phyloP scores from a whole-genome alignment of 2,329 filamentous ascomycete species.

The Rhinocladiella similis region DNA sequence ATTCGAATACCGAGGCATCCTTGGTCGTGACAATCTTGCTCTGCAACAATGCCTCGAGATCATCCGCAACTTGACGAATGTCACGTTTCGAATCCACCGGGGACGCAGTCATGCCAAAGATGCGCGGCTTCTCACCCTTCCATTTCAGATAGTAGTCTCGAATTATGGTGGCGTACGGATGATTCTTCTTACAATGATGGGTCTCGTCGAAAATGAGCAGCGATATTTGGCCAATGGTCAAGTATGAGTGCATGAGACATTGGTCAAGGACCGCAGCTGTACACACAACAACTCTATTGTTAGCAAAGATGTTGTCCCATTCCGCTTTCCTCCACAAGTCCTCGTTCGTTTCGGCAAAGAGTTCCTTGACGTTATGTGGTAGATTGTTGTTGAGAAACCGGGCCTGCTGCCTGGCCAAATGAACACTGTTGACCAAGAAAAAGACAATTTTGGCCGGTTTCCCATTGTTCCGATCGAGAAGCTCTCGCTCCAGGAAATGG shows the following conservation, averaged over 20 bases:
- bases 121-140: constrained; percentile 61
- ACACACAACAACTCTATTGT: constrained; percentile 85
- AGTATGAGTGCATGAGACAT: constrained; percentile 75
- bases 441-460: constrained; percentile 69
- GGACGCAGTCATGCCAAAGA: constrained; percentile 97
- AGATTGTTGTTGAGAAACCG: constrained; percentile 80
- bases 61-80: constrained; percentile 65
- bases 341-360: constrained; percentile 69
- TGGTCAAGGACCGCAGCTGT: constrained; percentile 84
- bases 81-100: constrained; percentile 83
- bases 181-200: constrained; percentile 92
- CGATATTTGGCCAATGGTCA: constrained; percentile 80
- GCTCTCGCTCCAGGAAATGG: constrained; percentile 73
- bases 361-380: constrained; percentile 69
- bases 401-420: constrained; percentile 86
- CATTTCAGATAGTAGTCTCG: constrained; percentile 73
- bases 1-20: constrained; percentile 59
- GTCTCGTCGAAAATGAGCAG: constrained; percentile 94
- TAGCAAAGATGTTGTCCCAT: constrained; percentile 58
- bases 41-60: constrained; percentile 73
- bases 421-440: constrained; percentile 74
- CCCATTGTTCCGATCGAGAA: constrained; percentile 66
- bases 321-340: constrained; percentile 60
- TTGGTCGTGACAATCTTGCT: constrained; percentile 78
- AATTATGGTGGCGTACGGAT: constrained; percentile 86